These are phyloP conservation scores for Neurospora sp. DNA, from an alignment of 495 filamentous ascomycete species.

Conservation along the genomic window DNA sequence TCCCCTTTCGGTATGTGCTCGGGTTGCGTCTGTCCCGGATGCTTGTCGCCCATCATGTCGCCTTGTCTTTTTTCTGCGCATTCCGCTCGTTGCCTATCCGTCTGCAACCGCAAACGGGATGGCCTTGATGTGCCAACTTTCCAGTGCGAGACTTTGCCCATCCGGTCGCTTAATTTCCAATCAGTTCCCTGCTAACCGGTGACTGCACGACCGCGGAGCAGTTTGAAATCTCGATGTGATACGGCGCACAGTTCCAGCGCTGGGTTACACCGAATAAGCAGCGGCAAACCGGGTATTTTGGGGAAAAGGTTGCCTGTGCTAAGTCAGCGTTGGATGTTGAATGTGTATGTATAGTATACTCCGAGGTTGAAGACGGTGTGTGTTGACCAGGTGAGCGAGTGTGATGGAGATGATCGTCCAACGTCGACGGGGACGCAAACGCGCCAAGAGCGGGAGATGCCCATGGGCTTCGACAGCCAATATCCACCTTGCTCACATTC, in stretches of 20 bases:
- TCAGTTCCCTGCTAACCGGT: background rate
- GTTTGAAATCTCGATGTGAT: background rate
- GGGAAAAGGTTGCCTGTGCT: background rate
- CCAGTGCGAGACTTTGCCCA: background rate
- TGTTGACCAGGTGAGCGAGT: background rate
- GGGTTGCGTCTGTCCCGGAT: background rate
- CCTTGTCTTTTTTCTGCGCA: background rate
- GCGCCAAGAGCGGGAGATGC: background rate
- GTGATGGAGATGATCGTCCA: background rate
- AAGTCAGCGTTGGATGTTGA: background rate
- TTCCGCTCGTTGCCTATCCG: background rate
- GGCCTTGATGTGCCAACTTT: background rate
- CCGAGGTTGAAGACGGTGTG: background rate
- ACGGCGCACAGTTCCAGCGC: background rate
- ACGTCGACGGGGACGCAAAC: background rate
- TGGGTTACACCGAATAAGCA: background rate
- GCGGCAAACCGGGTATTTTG: background rate
- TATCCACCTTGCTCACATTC: background rate
- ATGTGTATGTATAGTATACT: no score
- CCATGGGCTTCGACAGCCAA: background rate
- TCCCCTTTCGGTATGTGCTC: constrained; percentile 3
- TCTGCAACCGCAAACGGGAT: background rate
- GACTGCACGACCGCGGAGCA: background rate
- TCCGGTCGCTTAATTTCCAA: background rate
- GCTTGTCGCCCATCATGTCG: background rate